A percentile compares a stretch with the other conserved stretches of the same genome.
Evolutionary conservation across 192 early-diverging fungal genomes (phyloP).

Genomic region (Chytriomyces sp.): DNA sequence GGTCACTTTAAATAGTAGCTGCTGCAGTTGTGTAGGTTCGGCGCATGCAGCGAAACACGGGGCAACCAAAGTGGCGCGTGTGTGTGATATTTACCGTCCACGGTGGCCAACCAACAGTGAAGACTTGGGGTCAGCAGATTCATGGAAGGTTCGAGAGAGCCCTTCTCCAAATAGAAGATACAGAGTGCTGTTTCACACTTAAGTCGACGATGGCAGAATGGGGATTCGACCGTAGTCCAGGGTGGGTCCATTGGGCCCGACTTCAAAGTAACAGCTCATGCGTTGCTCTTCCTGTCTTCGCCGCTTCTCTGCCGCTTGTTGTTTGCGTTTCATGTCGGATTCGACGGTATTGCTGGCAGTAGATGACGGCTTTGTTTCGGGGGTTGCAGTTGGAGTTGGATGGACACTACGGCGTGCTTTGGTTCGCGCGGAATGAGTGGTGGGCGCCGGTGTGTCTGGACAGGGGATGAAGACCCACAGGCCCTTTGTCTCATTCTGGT

Average conservation of each 20-base stretch:
- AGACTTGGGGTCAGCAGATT: too few species aligned
- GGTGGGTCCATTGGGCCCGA: background rate
- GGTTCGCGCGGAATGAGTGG: background rate
- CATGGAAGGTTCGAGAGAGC: too few species aligned
- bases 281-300: conserved; percentile 27
- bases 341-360: background rate
- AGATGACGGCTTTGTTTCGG: background rate
- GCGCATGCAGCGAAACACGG: background rate
- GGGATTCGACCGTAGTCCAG: background rate
- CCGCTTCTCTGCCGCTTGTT: conserved; percentile 1
- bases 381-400: conserved; percentile 4
- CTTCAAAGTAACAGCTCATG: conserved; percentile 26
- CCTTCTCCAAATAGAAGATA: too few species aligned
- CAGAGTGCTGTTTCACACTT: background rate
- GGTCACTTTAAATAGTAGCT: too few species aligned
- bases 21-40: too few species aligned
- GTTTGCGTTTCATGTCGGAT: background rate
- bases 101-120: background rate
- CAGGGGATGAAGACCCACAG: conserved; percentile 20
- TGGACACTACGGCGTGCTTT: background rate
- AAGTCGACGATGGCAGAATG: background rate
- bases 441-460: background rate
- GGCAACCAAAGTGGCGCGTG: background rate
- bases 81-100: too few species aligned
- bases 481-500: background rate